These are phyloP conservation scores for Ganoderma leucocontextum DNA, from an alignment of 1,284 basidiomycete species.

Conservation along the genomic window DNA sequence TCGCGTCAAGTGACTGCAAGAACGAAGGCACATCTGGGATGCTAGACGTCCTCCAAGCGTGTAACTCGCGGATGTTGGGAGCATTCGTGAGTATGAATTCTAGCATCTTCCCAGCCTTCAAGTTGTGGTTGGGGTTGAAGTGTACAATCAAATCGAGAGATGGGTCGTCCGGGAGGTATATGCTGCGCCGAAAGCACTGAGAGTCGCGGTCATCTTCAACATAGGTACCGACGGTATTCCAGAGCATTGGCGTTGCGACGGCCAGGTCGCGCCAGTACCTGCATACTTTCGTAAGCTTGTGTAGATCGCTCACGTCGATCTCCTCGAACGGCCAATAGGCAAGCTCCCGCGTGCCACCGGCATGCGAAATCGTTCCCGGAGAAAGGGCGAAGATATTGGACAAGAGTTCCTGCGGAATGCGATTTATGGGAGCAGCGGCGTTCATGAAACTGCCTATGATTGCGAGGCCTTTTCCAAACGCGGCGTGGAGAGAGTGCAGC, in stretches of 20 bases:
- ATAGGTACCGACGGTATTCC: not conserved
- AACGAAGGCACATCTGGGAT: not conserved
- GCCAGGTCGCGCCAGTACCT: conserved; percentile 6
- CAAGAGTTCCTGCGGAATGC: conserved; percentile 12
- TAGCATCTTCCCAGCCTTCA: not conserved
- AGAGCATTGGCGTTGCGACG: not conserved
- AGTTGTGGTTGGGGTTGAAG: not conserved
- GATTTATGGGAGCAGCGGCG: conserved; percentile 9
- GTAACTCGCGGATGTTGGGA: not conserved
- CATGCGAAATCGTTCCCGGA: not conserved
- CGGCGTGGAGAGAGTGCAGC: not conserved
- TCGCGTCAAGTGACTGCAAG: not conserved
- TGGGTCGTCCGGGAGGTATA: not conserved
- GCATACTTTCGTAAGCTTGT: conserved; percentile 1
- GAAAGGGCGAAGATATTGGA: conserved; percentile 5
- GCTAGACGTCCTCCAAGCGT: too few relatives aligned
- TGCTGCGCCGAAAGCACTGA: not conserved
- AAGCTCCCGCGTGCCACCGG: not conserved
- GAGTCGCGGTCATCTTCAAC: not conserved
- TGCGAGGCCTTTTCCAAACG: not conserved
- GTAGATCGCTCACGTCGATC: not conserved
- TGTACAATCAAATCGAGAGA: not conserved
- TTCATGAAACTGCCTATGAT: conserved; percentile 1
- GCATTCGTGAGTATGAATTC: not conserved
- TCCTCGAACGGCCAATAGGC: not conserved